These are phyloP conservation scores for Lunasporangiospora selenospora DNA, from an alignment of 192 early-diverging fungal genomes.

Conservation along the genomic window DNA sequence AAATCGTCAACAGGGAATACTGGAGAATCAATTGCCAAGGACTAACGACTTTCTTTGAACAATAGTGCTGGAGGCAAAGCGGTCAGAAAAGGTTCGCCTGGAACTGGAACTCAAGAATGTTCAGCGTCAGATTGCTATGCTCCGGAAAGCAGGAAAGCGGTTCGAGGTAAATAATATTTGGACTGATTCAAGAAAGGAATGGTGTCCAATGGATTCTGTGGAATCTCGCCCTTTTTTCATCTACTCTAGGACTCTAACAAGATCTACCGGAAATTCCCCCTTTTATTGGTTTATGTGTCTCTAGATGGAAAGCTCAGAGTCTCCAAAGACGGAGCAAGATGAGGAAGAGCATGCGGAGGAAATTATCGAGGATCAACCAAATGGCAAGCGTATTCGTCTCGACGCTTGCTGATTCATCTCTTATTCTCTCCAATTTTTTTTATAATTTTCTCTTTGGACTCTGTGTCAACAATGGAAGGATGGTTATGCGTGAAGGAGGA, in stretches of 20 bases:
- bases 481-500: too few species aligned
- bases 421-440: background rate
- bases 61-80: constrained; percentile 66
- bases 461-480: too few species aligned
- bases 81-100: constrained; percentile 64
- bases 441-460: too few species aligned
- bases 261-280: too few species aligned
- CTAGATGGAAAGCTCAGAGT: constrained; percentile 37
- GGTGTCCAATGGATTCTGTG: too few species aligned
- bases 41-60: background rate
- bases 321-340: constrained; percentile 50
- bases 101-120: constrained; percentile 66
- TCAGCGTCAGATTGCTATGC: constrained; percentile 58
- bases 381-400: constrained; percentile 33
- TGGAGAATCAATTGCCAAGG: background rate
- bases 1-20: background rate
- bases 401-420: constrained; percentile 14
- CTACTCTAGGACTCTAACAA: too few species aligned
- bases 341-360: constrained; percentile 49
- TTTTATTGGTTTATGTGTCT: background rate
- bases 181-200: too few species aligned
- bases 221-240: too few species aligned
- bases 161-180: constrained; percentile 18
- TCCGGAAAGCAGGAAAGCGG: constrained; percentile 46
- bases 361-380: constrained; percentile 51